Evolutionary conservation across 148 eudicot species (phyloP), one percentile per base, ranked within the genome.

Genomic region (Chenopodium berlandieri): DNA sequence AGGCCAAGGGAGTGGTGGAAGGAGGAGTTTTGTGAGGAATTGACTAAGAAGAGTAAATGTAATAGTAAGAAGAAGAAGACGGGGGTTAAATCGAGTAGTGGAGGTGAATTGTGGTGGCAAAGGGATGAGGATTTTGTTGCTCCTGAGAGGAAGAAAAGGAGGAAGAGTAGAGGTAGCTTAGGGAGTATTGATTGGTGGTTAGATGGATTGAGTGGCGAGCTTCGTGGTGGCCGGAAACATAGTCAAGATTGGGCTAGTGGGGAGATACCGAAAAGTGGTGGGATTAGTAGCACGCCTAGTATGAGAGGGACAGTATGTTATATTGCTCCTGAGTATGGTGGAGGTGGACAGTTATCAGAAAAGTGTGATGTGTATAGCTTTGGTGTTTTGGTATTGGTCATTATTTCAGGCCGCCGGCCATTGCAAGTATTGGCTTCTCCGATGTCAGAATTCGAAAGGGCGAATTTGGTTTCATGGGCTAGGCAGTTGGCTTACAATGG

Each of bases 1-100:
- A 92, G 92, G 86, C 99, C 99, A 3, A 91, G 97, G 76, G 99
- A 95, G 82, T 95, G 99, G 99, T 95, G 99, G 99, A 95, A 86
- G 87, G 97, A 95, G 83, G 99, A 95, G 78, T 95, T 92, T 46
- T 93, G 99, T 70, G 97, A 95, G 44, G 99, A 95, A 76, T 74
- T 95, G 74, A 65, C 89, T 14, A 93, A 91, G 88, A 94, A 94
- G 85, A 74, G 37, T 74, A 74, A 50, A 27, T 16, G 63, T 20
- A 91, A 87, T 77, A 90, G 86, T 70, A 92, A 91, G 85, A 90
- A 89, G 84, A 86, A 88, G 46, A 91, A 86, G 5, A 46, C 73
- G 30, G 88, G 85, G 62, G 71, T 25, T 14, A 88, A 89, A 78
- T 76, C 87, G 67, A 84, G 82, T 65, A 44, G 71, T 31, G 86